Conservation (phyloP, 176 grass and related monocot species). For the Rhipidocladum racemiflorum region DNA sequence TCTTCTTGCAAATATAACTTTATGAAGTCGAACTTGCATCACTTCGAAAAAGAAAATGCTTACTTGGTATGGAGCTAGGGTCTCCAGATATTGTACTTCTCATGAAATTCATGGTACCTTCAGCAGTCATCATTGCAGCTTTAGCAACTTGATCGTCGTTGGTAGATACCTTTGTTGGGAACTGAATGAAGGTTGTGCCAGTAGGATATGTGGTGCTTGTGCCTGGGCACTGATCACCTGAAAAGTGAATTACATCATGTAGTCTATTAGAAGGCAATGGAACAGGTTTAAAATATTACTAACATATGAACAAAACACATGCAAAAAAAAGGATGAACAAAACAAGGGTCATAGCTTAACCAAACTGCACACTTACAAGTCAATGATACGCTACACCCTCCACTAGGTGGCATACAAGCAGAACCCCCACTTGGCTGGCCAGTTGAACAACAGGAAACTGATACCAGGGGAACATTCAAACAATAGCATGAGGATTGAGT, state of each 20-base stretch:
- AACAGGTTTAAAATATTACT: background rate
- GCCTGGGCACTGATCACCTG: conserved; percentile 67
- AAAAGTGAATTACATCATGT: conserved; percentile 26
- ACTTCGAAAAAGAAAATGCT: background rate
- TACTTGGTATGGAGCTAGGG: conserved; percentile 39
- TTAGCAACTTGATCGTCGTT: conserved; percentile 42
- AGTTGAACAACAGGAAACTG: conserved; percentile 44
- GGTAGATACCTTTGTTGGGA: conserved; percentile 29
- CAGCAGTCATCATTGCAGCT: conserved; percentile 51
- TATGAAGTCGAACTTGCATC: background rate
- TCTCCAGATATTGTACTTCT: conserved; percentile 39
- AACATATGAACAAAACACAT: conserved; percentile 13
- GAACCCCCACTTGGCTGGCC: conserved; percentile 33
- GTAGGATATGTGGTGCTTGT: conserved; percentile 39
- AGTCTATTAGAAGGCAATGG: background rate
- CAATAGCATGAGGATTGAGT: conserved; percentile 44
- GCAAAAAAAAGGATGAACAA: background rate
- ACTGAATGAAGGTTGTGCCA: conserved; percentile 27
- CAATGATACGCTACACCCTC: conserved; percentile 47
- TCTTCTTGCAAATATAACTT: conserved; percentile 2
- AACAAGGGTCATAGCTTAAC: conserved; percentile 14
- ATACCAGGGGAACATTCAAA: conserved; percentile 51
- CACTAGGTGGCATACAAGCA: conserved; percentile 28
- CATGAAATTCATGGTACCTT: conserved; percentile 59
- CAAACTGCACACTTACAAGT: conserved; percentile 42